Evolutionary conservation across 257 asterid genomes (phyloP), one percentile per base, ranked within the genome.

Genomic region (Hygrophila difformis): DNA sequence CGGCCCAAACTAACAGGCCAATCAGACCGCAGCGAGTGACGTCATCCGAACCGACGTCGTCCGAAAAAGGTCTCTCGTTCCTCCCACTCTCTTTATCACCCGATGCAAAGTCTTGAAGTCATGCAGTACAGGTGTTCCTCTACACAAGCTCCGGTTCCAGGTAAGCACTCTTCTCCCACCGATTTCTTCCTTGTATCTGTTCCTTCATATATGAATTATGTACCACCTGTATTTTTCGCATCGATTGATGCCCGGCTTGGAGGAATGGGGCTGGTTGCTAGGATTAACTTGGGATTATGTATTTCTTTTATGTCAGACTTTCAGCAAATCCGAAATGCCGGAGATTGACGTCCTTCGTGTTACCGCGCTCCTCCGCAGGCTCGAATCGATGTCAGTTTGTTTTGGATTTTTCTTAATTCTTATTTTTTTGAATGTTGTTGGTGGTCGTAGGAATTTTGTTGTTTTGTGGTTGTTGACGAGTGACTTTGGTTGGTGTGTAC

Each of bases 381-480:
- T 73, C 22, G 81, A 68, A 55, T 57, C 76, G 33, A 63, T 13
- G 81, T 69, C 19, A 72, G 79, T 42, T 49, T n/a, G 19, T 6
- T 13, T 1, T 17, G 19, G 12, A 5, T 41, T 7, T 41, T 41
- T 16, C 47, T 8, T 41, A 12, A 7, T 1, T 8, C 12, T 41
- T 41, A 6, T 33, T 33, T 41, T 41, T 17, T 12, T 13, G 1
- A 1, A 16, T n/a, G n/a, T 8, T 50, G 6, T 9, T 55, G 10
- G 3, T 41, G 58, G 21, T 40, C 28, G 17, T 18, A n/a, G 8
- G 26, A 14, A 5, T 39, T 18, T 11, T 16, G 16, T 7, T 24
- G 18, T 34, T 6, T 34, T 44, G 24, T 42, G 41, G 43, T 46
- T 55, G 17, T 5, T 16, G 5, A 7, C 17, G 20, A 1, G 15